Evolutionary conservation across 805 yeast species (phyloP).

Genomic region (Maudiozyma pseudohumilis): DNA sequence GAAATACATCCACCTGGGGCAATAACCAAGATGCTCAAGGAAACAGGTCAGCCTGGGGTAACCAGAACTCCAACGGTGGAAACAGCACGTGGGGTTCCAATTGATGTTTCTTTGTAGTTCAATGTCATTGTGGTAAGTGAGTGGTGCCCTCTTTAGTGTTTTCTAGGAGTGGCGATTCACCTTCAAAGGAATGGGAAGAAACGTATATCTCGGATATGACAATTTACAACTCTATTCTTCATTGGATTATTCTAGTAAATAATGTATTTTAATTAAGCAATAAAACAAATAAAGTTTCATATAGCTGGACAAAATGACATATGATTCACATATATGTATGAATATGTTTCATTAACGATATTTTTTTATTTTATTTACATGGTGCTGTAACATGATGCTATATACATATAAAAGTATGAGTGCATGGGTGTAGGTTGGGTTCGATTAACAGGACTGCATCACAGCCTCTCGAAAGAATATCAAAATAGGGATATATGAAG

Average conservation of each 20-base stretch:
- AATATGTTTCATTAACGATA: not conserved
- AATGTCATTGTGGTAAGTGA: not conserved
- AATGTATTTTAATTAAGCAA: no score
- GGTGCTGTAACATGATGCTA: not conserved
- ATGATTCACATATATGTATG: not conserved
- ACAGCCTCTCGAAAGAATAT: no score
- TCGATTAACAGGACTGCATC: no score
- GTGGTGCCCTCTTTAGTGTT: not conserved
- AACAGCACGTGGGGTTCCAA: slow-evolving; percentile 28
- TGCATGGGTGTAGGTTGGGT: not conserved
- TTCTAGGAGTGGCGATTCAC: no score
- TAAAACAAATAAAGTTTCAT: no score
- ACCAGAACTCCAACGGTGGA: slow-evolving; percentile 21
- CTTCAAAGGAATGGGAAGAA: no score
- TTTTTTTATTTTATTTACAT: not conserved
- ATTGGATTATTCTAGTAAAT: no score
- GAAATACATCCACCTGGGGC: slow-evolving; percentile 37
- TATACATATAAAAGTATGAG: not conserved
- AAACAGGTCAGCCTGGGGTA: slow-evolving; percentile 31
- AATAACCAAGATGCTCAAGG: slow-evolving; percentile 16
- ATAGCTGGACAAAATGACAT: not conserved
- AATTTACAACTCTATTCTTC: no score
- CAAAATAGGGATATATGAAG: no score
- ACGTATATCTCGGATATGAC: no score
- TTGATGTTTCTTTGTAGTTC: slow-evolving; percentile 2